phyloP scores from a whole-genome alignment of 805 yeast species.

The Zygosaccharomyces lentus region DNA sequence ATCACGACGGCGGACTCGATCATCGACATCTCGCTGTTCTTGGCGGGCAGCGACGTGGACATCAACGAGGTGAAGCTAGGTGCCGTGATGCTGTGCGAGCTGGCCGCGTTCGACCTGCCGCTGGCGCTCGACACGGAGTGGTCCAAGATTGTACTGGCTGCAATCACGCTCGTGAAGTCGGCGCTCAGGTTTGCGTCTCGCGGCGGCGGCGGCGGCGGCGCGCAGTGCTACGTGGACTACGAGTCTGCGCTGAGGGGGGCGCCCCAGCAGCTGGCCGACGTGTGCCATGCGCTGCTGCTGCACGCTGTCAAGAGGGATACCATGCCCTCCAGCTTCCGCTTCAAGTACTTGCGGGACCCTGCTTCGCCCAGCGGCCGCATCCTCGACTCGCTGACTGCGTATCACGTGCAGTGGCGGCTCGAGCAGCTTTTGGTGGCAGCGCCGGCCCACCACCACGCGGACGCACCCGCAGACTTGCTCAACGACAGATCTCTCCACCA shows the following conservation, averaged over 20 bases:
- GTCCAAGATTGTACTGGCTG: constrained; percentile 48
- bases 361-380: constrained; percentile 12
- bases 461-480: background rate
- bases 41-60: constrained; percentile 20
- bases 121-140: constrained; percentile 48
- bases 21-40: constrained; percentile 49
- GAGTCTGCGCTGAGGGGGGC: constrained; percentile 13
- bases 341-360: constrained; percentile 24
- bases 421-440: constrained; percentile 8
- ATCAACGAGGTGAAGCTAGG: constrained; percentile 49
- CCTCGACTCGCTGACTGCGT: constrained; percentile 19
- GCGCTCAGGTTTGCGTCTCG: constrained; percentile 37
- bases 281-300: constrained; percentile 21
- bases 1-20: constrained; percentile 61
- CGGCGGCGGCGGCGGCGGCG: constrained; percentile 9
- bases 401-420: constrained; percentile 22
- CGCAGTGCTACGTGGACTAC: constrained; percentile 20
- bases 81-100: constrained; percentile 60
- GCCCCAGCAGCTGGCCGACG: constrained; percentile 26
- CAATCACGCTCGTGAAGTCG: constrained; percentile 43
- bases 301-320: constrained; percentile 18
- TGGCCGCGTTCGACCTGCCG: constrained; percentile 58
- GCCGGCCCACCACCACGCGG: background rate
- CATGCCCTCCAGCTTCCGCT: constrained; percentile 33
- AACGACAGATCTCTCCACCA: constrained; percentile 14